Evolutionary conservation across 1,284 basidiomycete genomes (phyloP).

Genomic region (Trametes sp.): DNA sequence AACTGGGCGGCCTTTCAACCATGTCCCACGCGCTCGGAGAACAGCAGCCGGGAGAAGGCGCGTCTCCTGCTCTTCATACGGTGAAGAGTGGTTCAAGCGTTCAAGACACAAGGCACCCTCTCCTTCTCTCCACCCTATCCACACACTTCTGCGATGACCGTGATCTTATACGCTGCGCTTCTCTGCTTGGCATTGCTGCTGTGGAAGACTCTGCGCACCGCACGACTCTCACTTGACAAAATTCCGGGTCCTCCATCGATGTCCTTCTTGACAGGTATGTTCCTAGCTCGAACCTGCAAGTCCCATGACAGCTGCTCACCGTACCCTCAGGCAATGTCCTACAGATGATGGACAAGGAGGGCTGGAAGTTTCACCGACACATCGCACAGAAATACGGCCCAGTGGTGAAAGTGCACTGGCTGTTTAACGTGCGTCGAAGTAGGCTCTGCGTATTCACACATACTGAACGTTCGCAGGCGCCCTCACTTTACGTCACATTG

Average conservation of each 20-base stretch:
- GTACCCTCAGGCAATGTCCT: constrained; percentile 23
- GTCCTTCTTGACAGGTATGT: constrained; percentile 28
- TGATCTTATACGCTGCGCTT: constrained; percentile 2
- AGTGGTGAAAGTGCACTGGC: constrained; percentile 23
- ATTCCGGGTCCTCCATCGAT: constrained; percentile 25
- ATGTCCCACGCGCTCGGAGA: no score
- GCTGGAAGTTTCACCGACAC: constrained; percentile 26
- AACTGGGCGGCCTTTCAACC: no score
- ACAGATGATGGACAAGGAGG: constrained; percentile 20
- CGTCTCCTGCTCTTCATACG: no score
- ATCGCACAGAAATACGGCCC: constrained; percentile 25
- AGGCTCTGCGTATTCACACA: no score
- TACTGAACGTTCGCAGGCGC: no score
- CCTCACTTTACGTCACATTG: no score
- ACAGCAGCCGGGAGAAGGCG: no score
- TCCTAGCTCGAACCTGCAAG: not conserved
- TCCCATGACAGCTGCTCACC: no score
- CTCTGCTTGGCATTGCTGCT: constrained; percentile 3
- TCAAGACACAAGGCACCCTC: no score
- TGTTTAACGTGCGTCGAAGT: constrained; percentile 18
- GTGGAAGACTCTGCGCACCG: constrained; percentile 1
- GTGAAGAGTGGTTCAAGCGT: no score
- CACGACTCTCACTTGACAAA: constrained; percentile 19
- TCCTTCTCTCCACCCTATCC: no score
- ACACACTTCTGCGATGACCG: no score